Evolutionary conservation across 2,329 filamentous ascomycete species (phyloP), one percentile per base, ranked within the genome.

Genomic region (Rhynchosporium secalis): DNA sequence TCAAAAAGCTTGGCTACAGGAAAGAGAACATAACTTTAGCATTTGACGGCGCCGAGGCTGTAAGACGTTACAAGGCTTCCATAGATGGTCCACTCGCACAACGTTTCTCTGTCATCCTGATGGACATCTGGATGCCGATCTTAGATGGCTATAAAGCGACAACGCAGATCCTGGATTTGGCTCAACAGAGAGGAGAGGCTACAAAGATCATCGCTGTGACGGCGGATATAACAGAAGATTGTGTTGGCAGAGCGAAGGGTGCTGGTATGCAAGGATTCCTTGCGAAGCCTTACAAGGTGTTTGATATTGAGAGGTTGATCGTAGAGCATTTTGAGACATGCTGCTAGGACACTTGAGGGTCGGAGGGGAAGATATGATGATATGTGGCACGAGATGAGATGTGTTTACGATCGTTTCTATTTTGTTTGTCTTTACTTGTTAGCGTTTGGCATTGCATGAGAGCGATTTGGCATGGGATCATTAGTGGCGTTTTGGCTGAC

Each of bases 61-160:
- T 91, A 0, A 79, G 83, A 20, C 79, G 84, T 49, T 87, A 88
- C 78, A 74, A 77, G 58, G 78, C 78, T 28, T 76, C 79, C 6
- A 69, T 81, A 3, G 58, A 59, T 1, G 68, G 68, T 28, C 71
- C 65, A 20, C 66, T 66, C 1, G 66, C 33, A 57, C 71, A 60
- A 57, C 73, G 75, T 2, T 83, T 90, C 61, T 83, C 89, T 69
- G 80, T 88, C 1, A 80, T 91, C 29, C 76, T 90, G 48, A 91
- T 91, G 88, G 88, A 91, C 73, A 80, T 91, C 9, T 91, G 88
- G 88, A 91, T 91, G 72, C 88, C 88, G 0, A 79, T 86, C 66
- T 86, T 90, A 79, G 87, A 90, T 70, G 88, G 88, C 1, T 90
- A 89, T 66, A 83, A 90, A 71, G 88, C 88, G 1, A 84, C 87